These are phyloP conservation scores for Oryza coarctata DNA, from an alignment of 176 grass and related monocot genomes.

Conservation along the genomic window DNA sequence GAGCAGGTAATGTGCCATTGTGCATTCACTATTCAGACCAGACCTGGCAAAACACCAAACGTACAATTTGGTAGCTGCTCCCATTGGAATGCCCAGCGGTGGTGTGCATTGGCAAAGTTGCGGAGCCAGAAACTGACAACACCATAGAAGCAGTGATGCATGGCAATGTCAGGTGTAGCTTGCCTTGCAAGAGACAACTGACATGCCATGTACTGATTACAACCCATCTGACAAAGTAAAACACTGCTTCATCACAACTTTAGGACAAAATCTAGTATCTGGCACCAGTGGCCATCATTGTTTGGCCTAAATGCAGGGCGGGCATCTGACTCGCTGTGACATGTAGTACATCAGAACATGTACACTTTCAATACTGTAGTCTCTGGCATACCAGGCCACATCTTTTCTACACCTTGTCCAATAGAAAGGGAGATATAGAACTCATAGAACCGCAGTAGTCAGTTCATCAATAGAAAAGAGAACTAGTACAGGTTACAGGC, in stretches of 20 bases:
- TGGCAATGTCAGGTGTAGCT: slow-evolving; percentile 25
- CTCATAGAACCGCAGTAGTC: neutral
- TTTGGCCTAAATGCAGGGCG: slow-evolving; percentile 15
- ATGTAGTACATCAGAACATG: slow-evolving; percentile 24
- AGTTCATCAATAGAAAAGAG: neutral
- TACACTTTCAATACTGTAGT: slow-evolving; percentile 4
- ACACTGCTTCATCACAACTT: slow-evolving; percentile 36
- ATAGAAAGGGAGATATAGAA: neutral
- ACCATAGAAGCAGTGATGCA: slow-evolving; percentile 27
- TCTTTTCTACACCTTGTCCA: slow-evolving; percentile 31
- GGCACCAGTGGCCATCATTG: neutral
- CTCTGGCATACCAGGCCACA: slow-evolving; percentile 11
- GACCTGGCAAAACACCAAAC: slow-evolving; percentile 20
- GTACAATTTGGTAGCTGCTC: neutral
- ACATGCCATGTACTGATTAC: slow-evolving; percentile 29
- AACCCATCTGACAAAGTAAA: slow-evolving; percentile 33
- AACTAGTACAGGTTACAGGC: neutral
- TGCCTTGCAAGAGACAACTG: slow-evolving; percentile 61
- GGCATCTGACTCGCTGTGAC: slow-evolving; percentile 15
- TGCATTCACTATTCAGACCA: slow-evolving; percentile 14
- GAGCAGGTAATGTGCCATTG: neutral
- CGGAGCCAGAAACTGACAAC: slow-evolving; percentile 1
- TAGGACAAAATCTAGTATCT: slow-evolving; percentile 50
- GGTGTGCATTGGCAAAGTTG: slow-evolving; percentile 17
- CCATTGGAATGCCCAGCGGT: slow-evolving; percentile 2